Base-by-base conservation (phyloP, 768 basidiomycete species). In the Lactarius psammicola region DNA sequence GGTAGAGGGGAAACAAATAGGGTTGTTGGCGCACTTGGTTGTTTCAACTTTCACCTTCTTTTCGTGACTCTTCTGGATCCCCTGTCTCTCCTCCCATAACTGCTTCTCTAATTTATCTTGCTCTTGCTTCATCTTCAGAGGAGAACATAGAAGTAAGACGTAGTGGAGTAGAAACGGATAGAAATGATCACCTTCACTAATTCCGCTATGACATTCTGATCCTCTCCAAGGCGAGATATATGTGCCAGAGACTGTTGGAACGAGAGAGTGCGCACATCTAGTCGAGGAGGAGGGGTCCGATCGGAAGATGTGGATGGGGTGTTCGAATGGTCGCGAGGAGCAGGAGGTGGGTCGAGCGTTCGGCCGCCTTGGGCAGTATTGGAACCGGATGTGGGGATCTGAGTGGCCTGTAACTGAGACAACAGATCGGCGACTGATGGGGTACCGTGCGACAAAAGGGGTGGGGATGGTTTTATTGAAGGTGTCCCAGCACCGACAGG, bases 211-310 rank as follows among this genome's bases (percentile, higher is more conserved):
- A 91, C 84, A 9, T 65, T 69, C 20, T 81, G 78, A 71, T 87
- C 81, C 57, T 82, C 80, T 44, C 84, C 80, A 5, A 93, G 80
- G 61, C 78, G 78, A 10, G 85, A 85, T n/a, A 94, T 72, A 62
- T 81, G 76, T 3, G 89, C 85, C 31, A 94, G 78, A 0, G 90
- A 82, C 69, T 92, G 87, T 68, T 87, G 87, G 73, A 90, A 92
- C 33, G 86, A 81, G 65, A 82, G 76, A 28, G 75, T 75, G 61
- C 80, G 82, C 58, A 82, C 67, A 68, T 87, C 82, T 51, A 79
- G 69, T 30, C 58, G 65, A 44, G 55, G 61, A 31, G 28, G 31
- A 18, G 51, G 56, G 30, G 53, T 23, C 18, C 53, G 55, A 9
- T 20, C 3, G 15, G 63, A 42, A 23, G 31, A 20, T 30, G 38